Evolutionary conservation across 2,329 filamentous ascomycete genomes (phyloP).

Genomic region (Stenocarpella maydis): DNA sequence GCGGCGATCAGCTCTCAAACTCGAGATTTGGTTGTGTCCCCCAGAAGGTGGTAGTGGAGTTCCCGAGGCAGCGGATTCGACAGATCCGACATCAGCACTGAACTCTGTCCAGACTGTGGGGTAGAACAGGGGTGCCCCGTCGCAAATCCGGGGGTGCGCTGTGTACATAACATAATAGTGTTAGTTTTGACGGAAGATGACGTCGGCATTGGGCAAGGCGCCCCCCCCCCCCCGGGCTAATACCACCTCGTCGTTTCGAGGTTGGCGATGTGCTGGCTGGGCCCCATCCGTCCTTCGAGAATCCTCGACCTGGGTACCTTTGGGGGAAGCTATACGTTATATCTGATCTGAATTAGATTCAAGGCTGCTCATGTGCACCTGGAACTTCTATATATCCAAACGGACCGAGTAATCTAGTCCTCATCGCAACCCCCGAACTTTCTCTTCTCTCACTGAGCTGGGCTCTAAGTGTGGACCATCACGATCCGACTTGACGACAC

Average conservation of each 20-base stretch:
- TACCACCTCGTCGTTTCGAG: neutral
- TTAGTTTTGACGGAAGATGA: neutral
- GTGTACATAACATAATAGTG: neutral
- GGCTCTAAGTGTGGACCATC: neutral
- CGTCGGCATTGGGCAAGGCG: slow-evolving; percentile 4
- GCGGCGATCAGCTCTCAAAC: slow-evolving; percentile 6
- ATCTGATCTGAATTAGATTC: neutral
- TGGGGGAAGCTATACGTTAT: neutral
- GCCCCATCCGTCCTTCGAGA: neutral
- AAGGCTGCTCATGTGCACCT: neutral
- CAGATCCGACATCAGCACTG: no score
- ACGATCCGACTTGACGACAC: neutral
- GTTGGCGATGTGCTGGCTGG: slow-evolving; percentile 7
- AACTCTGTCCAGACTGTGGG: slow-evolving; percentile 8
- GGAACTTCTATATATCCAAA: neutral
- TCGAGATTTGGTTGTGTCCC: neutral
- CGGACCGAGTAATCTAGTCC: neutral
- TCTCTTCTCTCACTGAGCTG: neutral
- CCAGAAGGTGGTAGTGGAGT: neutral
- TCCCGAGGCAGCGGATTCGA: slow-evolving; percentile 19
- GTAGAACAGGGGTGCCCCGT: slow-evolving; percentile 16
- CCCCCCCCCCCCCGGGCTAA: no score
- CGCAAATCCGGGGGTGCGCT: slow-evolving; percentile 17
- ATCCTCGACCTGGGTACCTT: neutral
- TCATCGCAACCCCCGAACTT: neutral